A percentile compares a stretch with the other conserved stretches of the same genome.
phyloP scores from a whole-genome alignment of 2,329 filamentous ascomycete species.

The Aspergillus ochraceus region DNA sequence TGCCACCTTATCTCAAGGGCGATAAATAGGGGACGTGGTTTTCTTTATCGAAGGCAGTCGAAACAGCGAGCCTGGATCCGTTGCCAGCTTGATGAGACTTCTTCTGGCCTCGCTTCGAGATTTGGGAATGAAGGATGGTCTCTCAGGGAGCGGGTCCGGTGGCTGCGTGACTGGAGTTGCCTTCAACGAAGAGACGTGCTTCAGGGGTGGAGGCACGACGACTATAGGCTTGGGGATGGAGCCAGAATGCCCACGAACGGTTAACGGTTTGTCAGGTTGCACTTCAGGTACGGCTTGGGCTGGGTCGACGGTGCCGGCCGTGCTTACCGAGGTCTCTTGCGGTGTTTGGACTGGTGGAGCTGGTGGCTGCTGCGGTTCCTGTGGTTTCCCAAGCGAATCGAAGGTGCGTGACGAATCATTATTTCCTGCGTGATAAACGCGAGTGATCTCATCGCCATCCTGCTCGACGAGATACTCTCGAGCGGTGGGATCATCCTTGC shows the following conservation, averaged over 20 bases:
- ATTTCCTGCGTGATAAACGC: constrained; percentile 13
- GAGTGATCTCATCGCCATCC: constrained; percentile 11
- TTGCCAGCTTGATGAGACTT: background rate
- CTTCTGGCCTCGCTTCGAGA: background rate
- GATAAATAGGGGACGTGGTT: constrained; percentile 16
- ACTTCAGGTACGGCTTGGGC: background rate
- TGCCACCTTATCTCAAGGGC: constrained; percentile 1
- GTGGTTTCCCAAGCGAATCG: background rate
- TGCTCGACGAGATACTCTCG: constrained; percentile 24
- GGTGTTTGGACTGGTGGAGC: background rate
- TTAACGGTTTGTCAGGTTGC: background rate
- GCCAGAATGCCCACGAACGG: constrained; percentile 7
- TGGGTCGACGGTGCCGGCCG: background rate
- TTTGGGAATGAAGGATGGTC: background rate
- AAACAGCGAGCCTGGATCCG: constrained; percentile 1
- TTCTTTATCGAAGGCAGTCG: constrained; percentile 17
- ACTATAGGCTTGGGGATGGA: constrained; percentile 16
- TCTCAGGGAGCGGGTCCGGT: background rate
- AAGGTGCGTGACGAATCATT: constrained; percentile 3
- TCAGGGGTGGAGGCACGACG: constrained; percentile 14
- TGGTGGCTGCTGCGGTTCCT: background rate
- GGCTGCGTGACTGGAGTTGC: constrained; percentile 5
- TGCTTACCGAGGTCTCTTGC: background rate
- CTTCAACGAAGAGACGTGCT: constrained; percentile 9
- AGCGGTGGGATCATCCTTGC: constrained; percentile 26